Percentiles rank a stretch among this genome's conserved stretches.
Evolutionary conservation across 495 filamentous ascomycete species (phyloP).

Genomic region (Aspergillus coremiiformis): DNA sequence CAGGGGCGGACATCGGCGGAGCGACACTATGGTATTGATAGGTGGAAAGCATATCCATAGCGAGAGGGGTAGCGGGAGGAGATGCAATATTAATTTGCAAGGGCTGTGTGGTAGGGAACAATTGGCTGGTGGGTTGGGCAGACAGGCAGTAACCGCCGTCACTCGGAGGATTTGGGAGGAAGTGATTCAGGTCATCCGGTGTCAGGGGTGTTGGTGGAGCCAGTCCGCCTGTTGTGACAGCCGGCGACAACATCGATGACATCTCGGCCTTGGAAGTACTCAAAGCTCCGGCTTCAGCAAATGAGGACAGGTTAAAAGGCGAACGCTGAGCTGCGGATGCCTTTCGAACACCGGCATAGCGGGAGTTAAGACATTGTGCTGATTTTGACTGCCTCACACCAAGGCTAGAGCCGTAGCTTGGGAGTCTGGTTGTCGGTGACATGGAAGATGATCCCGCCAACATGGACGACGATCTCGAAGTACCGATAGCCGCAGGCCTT

Average conservation of each 20-base stretch:
- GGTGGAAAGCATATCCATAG: slow-evolving; percentile 31
- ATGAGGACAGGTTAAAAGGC: slow-evolving; percentile 44
- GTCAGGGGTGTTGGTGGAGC: slow-evolving; percentile 44
- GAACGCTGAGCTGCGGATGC: slow-evolving; percentile 43
- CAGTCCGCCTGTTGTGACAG: slow-evolving; percentile 32
- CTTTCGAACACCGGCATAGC: slow-evolving; percentile 48
- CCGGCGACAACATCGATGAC: slow-evolving; percentile 30
- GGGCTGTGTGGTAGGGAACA: slow-evolving; percentile 38
- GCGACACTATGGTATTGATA: slow-evolving; percentile 34
- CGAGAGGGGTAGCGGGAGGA: slow-evolving; percentile 39
- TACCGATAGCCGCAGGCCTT: slow-evolving; percentile 46
- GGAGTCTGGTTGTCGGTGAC: slow-evolving; percentile 34
- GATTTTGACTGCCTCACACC: slow-evolving; percentile 49
- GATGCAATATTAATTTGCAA: slow-evolving; percentile 44
- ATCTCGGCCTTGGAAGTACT: slow-evolving; percentile 35
- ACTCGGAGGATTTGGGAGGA: slow-evolving; percentile 34
- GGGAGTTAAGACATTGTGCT: slow-evolving; percentile 40
- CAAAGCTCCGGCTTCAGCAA: slow-evolving; percentile 39
- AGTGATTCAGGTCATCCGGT: slow-evolving; percentile 38
- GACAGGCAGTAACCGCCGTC: slow-evolving; percentile 37
- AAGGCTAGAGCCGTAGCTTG: slow-evolving; percentile 30
- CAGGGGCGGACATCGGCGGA: slow-evolving; percentile 41
- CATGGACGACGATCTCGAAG: slow-evolving; percentile 31
- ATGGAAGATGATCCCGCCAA: slow-evolving; percentile 34
- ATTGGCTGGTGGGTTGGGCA: slow-evolving; percentile 29